A percentile compares a stretch with the other conserved stretches of the same genome.
phyloP scores from a whole-genome alignment of 192 early-diverging fungal species.

The Geosiphon pyriformis region DNA sequence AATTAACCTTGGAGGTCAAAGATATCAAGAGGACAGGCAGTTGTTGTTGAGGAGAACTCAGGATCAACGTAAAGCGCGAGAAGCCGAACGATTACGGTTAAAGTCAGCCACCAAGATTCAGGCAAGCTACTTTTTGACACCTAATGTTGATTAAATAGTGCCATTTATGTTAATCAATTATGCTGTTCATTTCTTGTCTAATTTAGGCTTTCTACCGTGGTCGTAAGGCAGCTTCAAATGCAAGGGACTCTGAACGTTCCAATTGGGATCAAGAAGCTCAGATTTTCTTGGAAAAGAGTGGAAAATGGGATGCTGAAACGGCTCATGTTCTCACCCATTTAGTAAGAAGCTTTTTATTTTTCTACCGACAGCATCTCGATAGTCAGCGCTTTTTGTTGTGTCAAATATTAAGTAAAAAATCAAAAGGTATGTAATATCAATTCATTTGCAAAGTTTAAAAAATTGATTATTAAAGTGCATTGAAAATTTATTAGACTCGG shows the following conservation, averaged over 20 bases:
- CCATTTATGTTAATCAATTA: neutral
- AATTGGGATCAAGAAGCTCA: conserved; percentile 34
- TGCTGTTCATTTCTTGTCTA: neutral
- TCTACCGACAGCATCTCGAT: conserved; percentile 34
- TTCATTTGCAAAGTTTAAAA: conserved; percentile 17
- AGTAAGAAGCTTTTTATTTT: conserved; percentile 35
- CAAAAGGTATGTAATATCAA: neutral
- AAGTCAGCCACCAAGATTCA: conserved; percentile 62
- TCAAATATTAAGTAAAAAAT: conserved; percentile 21
- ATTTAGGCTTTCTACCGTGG: conserved; percentile 54
- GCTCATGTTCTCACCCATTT: conserved; percentile 5
- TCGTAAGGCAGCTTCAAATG: conserved; percentile 29
- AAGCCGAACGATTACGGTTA: conserved; percentile 55
- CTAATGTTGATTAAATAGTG: neutral
- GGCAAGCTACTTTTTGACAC: conserved; percentile 26
- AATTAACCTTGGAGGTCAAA: conserved; percentile 82
- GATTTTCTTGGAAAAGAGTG: neutral
- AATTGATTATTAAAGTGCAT: neutral
- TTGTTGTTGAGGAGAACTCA: conserved; percentile 65
- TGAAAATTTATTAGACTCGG: neutral
- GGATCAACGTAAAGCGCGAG: conserved; percentile 64
- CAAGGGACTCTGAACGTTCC: conserved; percentile 28
- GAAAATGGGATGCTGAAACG: neutral
- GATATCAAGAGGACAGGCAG: conserved; percentile 58
- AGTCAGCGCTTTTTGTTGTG: conserved; percentile 28